These are phyloP conservation scores for Pleurotus platypus DNA, from an alignment of 768 basidiomycete species.

Conservation along the genomic window DNA sequence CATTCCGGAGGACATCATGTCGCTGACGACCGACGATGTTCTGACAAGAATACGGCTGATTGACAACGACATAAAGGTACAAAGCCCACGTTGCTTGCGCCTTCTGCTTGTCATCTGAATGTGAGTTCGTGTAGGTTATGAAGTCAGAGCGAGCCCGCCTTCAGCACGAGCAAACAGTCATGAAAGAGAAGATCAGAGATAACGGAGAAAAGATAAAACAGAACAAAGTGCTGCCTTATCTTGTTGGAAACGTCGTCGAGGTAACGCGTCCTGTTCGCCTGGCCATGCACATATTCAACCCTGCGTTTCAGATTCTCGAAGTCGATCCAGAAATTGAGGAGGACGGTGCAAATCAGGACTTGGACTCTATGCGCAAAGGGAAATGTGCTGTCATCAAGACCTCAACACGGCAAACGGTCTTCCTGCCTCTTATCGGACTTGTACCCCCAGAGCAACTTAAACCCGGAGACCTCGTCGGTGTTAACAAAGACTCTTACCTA, in stretches of 20 bases:
- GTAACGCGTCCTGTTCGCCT: conserved; percentile 35
- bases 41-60: conserved; percentile 86
- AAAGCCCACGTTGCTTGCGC: conserved; percentile 11
- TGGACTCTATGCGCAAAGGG: conserved; percentile 94
- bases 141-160: conserved; percentile 89
- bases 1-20: conserved; percentile 84
- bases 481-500: conserved; percentile 99
- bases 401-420: conserved; percentile 96
- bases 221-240: conserved; percentile 97
- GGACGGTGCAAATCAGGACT: conserved; percentile 92
- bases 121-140: conserved; percentile 70
- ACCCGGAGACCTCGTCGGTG: conserved; percentile 94
- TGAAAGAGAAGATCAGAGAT: conserved; percentile 99
- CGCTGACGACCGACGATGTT: conserved; percentile 81
- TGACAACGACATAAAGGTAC: conserved; percentile 94
- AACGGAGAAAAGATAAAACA: conserved; percentile 99
- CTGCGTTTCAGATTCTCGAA: conserved; percentile 70
- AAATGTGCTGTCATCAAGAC: conserved; percentile 99
- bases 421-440: conserved; percentile 96
- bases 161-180: conserved; percentile 90
- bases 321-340: conserved; percentile 92
- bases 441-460: conserved; percentile 88
- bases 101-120: too few relatives aligned
- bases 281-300: not conserved
- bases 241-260: conserved; percentile 97